Conservation (phyloP, 2,329 filamentous ascomycete genomes). For the Clonostachys chloroleuca region DNA sequence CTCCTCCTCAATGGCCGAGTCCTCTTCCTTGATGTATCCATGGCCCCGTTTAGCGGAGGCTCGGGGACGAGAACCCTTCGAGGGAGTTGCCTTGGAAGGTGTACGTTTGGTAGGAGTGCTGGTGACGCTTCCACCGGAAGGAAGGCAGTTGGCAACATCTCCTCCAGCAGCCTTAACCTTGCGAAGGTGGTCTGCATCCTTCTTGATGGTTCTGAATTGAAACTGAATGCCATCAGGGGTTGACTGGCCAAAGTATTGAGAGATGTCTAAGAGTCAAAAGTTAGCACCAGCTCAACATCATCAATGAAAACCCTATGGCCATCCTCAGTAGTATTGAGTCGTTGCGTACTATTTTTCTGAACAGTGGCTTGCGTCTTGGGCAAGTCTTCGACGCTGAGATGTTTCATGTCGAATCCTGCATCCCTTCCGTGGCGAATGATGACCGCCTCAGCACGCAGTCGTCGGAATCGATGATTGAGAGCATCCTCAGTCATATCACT, state of each 20-base stretch:
- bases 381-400: conserved; percentile 28
- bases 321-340: neutral
- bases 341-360: conserved; percentile 33
- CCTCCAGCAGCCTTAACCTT: conserved; percentile 35
- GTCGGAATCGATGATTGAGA: conserved; percentile 47
- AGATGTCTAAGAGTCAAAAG: conserved; percentile 39
- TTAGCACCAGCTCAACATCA: neutral
- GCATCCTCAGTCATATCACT: conserved; percentile 41
- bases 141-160: conserved; percentile 36
- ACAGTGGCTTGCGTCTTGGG: conserved; percentile 29
- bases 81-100: conserved; percentile 5
- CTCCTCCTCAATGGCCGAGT: neutral
- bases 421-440: conserved; percentile 28
- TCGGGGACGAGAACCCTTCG: conserved; percentile 1
- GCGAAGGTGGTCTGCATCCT: conserved; percentile 42
- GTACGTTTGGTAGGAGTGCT: conserved; percentile 5
- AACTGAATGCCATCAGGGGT: conserved; percentile 55
- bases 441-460: conserved; percentile 34
- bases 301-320: neutral
- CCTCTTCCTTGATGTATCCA: neutral
- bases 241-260: conserved; percentile 55
- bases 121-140: conserved; percentile 12
- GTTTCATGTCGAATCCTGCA: conserved; percentile 32
- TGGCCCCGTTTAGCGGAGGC: conserved; percentile 2
- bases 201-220: conserved; percentile 54